Evolutionary conservation across 352 stramenopile species (phyloP).

Genomic region (Pilasporangium apinafurcum): DNA sequence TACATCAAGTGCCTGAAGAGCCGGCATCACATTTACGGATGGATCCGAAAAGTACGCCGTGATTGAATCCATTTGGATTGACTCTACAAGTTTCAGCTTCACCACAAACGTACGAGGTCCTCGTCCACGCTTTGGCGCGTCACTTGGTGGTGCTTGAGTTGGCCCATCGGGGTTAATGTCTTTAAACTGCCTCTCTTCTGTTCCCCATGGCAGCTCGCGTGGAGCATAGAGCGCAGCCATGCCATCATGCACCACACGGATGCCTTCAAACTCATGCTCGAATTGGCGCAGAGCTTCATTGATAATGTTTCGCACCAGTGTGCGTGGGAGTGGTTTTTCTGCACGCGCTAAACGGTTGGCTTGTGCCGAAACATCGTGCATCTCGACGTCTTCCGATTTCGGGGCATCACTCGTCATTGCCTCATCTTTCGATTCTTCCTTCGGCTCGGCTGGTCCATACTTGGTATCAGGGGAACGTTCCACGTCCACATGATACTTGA

Average conservation of each 20-base stretch:
- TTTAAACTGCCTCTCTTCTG: slow-evolving; percentile 42
- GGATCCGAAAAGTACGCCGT: slow-evolving; percentile 45
- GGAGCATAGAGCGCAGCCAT: slow-evolving; percentile 56
- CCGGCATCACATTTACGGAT: slow-evolving; percentile 49
- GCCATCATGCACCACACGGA: slow-evolving; percentile 61
- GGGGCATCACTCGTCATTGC: slow-evolving; percentile 20
- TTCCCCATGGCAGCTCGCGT: slow-evolving; percentile 37
- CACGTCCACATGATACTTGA: slow-evolving; percentile 72
- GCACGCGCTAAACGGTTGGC: slow-evolving; percentile 13
- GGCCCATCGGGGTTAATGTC: slow-evolving; percentile 44
- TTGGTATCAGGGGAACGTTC: slow-evolving; percentile 35
- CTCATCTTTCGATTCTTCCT: slow-evolving; percentile 32
- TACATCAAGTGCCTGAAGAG: slow-evolving; percentile 71
- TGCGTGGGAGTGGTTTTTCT: slow-evolving; percentile 28
- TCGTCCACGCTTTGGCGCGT: slow-evolving; percentile 15
- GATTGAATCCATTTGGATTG: slow-evolving; percentile 37
- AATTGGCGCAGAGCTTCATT: slow-evolving; percentile 45
- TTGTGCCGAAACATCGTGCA: slow-evolving; percentile 15
- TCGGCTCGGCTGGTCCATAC: slow-evolving; percentile 37
- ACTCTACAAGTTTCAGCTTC: slow-evolving; percentile 61
- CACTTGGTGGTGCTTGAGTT: slow-evolving; percentile 9
- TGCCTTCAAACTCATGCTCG: slow-evolving; percentile 40
- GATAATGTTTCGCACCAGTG: slow-evolving; percentile 53
- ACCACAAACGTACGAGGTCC: slow-evolving; percentile 55
- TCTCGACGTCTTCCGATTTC: slow-evolving; percentile 43